phyloP scores from a whole-genome alignment of 257 asterid genomes.

The Mentha longifolia region DNA sequence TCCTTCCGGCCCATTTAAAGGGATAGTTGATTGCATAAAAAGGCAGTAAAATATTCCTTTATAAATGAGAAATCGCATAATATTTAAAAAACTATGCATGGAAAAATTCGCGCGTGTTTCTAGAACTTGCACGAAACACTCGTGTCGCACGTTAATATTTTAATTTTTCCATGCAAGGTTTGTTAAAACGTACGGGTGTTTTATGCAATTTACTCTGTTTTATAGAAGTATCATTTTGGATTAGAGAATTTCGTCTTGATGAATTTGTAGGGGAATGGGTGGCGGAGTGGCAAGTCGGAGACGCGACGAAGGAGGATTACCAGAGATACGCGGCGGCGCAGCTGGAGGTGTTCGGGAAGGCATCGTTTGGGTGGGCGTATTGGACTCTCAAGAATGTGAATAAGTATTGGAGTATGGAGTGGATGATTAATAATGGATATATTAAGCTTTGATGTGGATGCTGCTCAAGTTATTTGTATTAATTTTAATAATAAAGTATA shows the following conservation, averaged over 20 bases:
- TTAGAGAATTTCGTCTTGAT: neutral
- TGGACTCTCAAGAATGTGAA: constrained; percentile 65
- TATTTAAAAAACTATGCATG: too few species aligned
- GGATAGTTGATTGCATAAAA: too few species aligned
- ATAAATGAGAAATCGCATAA: too few species aligned
- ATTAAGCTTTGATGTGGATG: constrained; percentile 41
- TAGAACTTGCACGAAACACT: too few species aligned
- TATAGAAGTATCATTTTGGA: neutral
- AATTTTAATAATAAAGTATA: neutral
- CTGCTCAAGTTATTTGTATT: neutral
- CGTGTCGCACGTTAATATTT: too few species aligned
- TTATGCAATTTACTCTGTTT: too few species aligned
- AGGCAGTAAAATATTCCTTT: too few species aligned
- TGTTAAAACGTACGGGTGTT: too few species aligned
- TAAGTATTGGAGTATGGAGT: constrained; percentile 61
- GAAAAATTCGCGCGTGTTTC: too few species aligned
- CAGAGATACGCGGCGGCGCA: constrained; percentile 58
- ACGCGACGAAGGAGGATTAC: constrained; percentile 59
- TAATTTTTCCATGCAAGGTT: too few species aligned
- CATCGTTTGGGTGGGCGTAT: constrained; percentile 82
- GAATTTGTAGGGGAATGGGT: constrained; percentile 73
- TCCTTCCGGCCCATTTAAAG: too few species aligned
- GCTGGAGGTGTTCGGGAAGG: constrained; percentile 57
- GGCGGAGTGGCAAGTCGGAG: constrained; percentile 63
- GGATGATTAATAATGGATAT: constrained; percentile 78